Evolutionary conservation across 2,329 filamentous ascomycete species (phyloP).

Genomic region (Penicillium sp.): DNA sequence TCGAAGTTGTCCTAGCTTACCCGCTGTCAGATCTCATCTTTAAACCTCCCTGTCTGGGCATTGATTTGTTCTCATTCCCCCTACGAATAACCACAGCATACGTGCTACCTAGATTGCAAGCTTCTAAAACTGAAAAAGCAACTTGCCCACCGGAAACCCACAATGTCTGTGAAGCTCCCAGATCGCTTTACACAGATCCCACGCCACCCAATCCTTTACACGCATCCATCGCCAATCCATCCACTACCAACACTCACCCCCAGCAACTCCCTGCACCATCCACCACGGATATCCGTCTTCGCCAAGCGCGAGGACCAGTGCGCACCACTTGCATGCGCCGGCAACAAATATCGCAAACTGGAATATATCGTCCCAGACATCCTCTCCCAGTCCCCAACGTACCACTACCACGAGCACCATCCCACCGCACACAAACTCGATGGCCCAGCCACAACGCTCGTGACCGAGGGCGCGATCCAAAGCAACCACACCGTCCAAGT

Average conservation of each 20-base stretch:
- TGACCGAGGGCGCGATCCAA: conserved; percentile 38
- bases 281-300: conserved; percentile 26
- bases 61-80: too few relatives aligned
- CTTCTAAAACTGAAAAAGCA: too few relatives aligned
- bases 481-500: conserved; percentile 41
- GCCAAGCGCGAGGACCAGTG: conserved; percentile 38
- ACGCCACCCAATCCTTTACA: conserved; percentile 30
- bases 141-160: too few relatives aligned
- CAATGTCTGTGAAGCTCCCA: conserved; percentile 18
- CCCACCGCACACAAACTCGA: conserved; percentile 5
- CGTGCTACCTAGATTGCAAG: too few relatives aligned
- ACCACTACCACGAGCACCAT: conserved; percentile 19
- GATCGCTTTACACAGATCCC: conserved; percentile 28
- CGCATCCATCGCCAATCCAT: conserved; percentile 33
- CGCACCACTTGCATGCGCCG: conserved; percentile 34
- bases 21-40: too few relatives aligned
- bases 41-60: too few relatives aligned
- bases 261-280: conserved; percentile 9
- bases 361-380: conserved; percentile 40
- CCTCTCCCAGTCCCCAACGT: conserved; percentile 17
- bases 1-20: too few relatives aligned
- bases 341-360: conserved; percentile 41
- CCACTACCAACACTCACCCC: conserved; percentile 23
- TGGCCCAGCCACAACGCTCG: conserved; percentile 29
- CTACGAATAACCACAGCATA: too few relatives aligned